Percentiles rank a stretch among this genome's conserved stretches.
Evolutionary conservation across 805 yeast species (phyloP).

Genomic region (Lachancea dasiensis): DNA sequence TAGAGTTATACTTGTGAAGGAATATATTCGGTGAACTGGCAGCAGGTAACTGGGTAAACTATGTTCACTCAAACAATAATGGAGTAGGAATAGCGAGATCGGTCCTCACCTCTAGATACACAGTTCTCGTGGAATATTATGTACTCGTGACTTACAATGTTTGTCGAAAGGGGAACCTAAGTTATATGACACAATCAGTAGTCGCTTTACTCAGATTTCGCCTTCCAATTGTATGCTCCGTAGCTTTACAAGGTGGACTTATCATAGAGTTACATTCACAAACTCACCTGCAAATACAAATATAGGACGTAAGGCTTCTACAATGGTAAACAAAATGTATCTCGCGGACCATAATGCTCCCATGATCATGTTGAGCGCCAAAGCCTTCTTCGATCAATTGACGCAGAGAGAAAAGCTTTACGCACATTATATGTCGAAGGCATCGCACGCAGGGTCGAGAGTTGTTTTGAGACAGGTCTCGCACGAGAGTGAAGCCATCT

Average conservation of each 20-base stretch:
- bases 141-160: too few species aligned
- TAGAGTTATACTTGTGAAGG: too few species aligned
- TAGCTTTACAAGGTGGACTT: not conserved
- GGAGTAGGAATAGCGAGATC: too few species aligned
- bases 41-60: too few species aligned
- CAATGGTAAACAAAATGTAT: conserved; percentile 15
- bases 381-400: conserved; percentile 57
- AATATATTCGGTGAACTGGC: too few species aligned
- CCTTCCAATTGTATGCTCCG: too few species aligned
- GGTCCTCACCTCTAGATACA: too few species aligned
- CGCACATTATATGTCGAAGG: conserved; percentile 79
- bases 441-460: conserved; percentile 78
- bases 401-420: conserved; percentile 56
- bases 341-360: conserved; percentile 65
- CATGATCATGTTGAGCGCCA: conserved; percentile 59
- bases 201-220: too few species aligned
- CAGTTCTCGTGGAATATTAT: too few species aligned
- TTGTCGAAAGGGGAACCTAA: too few species aligned
- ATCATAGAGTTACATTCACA: not conserved
- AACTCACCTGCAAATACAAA: not conserved
- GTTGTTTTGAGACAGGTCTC: conserved; percentile 77
- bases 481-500: conserved; percentile 71
- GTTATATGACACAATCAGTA: too few species aligned
- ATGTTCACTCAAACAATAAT: too few species aligned
- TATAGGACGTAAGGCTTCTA: not conserved